Conservation (phyloP, 2,329 filamentous ascomycete species). For the Achaetomium macrosporum region DNA sequence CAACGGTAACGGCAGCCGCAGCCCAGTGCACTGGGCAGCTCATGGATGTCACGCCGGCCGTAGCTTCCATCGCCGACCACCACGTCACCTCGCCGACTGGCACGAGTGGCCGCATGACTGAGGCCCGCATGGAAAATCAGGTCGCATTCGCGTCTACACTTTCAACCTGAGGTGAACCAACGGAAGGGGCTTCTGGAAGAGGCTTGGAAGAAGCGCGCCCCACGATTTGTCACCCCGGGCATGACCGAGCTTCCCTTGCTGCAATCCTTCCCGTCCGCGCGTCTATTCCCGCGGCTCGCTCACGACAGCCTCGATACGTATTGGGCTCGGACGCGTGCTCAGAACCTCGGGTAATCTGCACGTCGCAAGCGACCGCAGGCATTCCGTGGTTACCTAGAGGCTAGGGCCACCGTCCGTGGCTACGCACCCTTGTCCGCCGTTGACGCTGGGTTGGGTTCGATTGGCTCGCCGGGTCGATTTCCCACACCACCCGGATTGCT, state of each 20-base stretch:
- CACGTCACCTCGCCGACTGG: background rate
- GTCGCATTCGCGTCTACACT: too few species aligned
- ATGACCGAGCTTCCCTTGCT: too few species aligned
- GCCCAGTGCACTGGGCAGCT: too few species aligned
- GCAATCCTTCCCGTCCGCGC: background rate
- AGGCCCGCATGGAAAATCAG: too few species aligned
- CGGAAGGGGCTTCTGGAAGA: too few species aligned
- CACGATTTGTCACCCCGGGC: background rate
- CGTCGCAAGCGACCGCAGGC: background rate
- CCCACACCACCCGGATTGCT: background rate
- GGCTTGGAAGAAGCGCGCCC: background rate
- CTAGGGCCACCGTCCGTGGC: background rate
- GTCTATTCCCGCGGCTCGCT: background rate
- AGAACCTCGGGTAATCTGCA: background rate
- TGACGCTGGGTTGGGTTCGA: background rate
- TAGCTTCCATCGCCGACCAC: constrained; percentile 2
- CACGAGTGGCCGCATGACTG: too few species aligned
- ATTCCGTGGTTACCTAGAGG: too few species aligned
- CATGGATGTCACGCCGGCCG: constrained; percentile 1
- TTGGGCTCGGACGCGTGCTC: too few species aligned
- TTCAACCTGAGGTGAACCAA: too few species aligned
- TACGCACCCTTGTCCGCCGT: background rate
- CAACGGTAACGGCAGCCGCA: constrained; percentile 1
- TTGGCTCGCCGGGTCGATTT: background rate
- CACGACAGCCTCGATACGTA: background rate